Conservation (phyloP, 495 filamentous ascomycete genomes). For the Penicillium bialowiezense region DNA sequence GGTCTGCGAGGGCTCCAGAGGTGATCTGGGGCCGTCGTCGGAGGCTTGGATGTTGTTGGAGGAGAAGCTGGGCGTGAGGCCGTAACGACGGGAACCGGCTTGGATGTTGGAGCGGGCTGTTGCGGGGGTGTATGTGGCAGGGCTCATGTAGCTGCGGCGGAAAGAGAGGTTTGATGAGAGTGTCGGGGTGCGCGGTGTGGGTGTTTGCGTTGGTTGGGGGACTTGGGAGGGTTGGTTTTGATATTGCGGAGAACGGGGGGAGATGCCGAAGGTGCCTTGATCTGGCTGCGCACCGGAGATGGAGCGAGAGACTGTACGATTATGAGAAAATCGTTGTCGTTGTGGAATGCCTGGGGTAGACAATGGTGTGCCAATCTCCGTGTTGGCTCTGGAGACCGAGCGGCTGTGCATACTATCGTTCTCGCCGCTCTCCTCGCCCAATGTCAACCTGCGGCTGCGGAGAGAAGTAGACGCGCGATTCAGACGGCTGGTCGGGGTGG, state of each 20-base stretch:
- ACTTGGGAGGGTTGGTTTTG: conserved; percentile 15
- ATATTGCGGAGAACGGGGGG: conserved; percentile 22
- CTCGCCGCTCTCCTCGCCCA: conserved; percentile 33
- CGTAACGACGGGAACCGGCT: conserved; percentile 48
- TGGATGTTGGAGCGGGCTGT: conserved; percentile 44
- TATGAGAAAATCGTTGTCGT: conserved; percentile 41
- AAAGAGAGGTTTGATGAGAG: conserved; percentile 35
- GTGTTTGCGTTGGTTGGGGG: conserved; percentile 19
- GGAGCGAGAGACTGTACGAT: conserved; percentile 36
- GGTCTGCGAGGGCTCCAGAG: conserved; percentile 31
- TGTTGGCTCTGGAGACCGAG: conserved; percentile 39
- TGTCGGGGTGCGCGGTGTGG: conserved; percentile 39
- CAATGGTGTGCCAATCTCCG: conserved; percentile 33
- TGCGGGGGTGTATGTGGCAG: conserved; percentile 36
- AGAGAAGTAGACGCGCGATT: conserved; percentile 39
- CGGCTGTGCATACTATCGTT: conserved; percentile 23
- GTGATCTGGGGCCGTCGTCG: conserved; percentile 23
- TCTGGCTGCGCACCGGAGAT: conserved; percentile 23
- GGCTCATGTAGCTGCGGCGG: conserved; percentile 43
- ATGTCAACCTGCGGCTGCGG: conserved; percentile 30
- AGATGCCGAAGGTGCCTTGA: conserved; percentile 13
- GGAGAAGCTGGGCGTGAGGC: conserved; percentile 25
- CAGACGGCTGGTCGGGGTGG: conserved; percentile 33
- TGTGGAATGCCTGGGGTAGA: conserved; percentile 26
- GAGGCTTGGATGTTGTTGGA: conserved; percentile 19